Percentiles rank a stretch among this genome's conserved stretches.
phyloP scores from a whole-genome alignment of 2,329 filamentous ascomycete species.

The Aspergillus oerlinghausenensis region DNA sequence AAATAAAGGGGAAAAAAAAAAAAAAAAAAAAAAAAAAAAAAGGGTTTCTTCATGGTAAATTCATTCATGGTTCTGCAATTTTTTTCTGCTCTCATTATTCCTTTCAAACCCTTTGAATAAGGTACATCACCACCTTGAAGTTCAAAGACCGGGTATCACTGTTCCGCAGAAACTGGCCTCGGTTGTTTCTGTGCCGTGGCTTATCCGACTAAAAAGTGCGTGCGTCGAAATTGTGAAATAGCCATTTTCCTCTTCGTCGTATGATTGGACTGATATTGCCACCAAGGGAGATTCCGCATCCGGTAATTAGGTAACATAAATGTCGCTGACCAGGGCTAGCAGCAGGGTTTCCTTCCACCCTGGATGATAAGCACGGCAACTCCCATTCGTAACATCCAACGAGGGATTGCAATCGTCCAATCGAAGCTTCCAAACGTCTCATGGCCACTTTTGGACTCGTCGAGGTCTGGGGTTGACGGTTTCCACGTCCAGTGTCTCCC shows the following conservation, averaged over 20 bases:
- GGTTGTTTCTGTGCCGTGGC: not conserved
- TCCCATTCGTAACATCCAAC: slow-evolving; percentile 9
- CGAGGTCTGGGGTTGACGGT: not conserved
- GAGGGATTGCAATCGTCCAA: not conserved
- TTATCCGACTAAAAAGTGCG: not conserved
- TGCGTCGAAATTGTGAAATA: not conserved
- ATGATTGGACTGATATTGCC: not conserved
- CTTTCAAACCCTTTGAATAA: not conserved
- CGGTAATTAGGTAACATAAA: slow-evolving; percentile 20
- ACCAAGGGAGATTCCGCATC: not conserved
- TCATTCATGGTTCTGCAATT: not conserved
- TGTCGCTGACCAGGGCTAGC: not conserved
- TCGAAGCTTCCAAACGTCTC: not conserved
- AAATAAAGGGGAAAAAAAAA: not conserved
- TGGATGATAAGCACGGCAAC: slow-evolving; percentile 15
- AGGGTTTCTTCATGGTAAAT: not conserved
- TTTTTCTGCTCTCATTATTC: not conserved
- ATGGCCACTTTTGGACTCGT: not conserved
- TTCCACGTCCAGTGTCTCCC: too few relatives aligned
- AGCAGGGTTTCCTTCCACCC: not conserved
- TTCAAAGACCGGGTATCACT: not conserved
- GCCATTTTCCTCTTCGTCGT: not conserved
- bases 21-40: not conserved
- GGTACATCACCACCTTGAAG: not conserved
- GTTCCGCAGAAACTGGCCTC: not conserved